Conservation (phyloP, 495 filamentous ascomycete genomes). For the Aspergillus carlsbadensis region DNA sequence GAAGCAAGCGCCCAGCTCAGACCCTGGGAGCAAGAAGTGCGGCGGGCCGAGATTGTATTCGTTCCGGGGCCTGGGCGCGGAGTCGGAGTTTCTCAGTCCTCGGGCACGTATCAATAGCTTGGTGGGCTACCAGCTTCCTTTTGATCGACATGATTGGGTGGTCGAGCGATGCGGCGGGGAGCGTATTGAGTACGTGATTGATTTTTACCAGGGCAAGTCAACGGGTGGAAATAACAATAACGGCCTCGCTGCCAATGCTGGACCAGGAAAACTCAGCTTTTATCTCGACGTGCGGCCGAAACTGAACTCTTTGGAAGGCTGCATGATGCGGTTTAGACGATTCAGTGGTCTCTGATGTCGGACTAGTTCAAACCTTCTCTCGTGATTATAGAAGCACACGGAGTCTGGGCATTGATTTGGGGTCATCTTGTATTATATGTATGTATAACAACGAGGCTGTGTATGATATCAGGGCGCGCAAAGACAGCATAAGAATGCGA, state of each 20-base stretch:
- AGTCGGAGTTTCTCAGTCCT: constrained; percentile 71
- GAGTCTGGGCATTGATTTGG: constrained; percentile 28
- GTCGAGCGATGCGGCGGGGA: constrained; percentile 86
- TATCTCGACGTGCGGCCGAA: constrained; percentile 95
- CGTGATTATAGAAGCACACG: constrained; percentile 28
- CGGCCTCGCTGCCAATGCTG: constrained; percentile 43
- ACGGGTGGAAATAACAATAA: constrained; percentile 19
- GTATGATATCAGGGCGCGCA: constrained; percentile 36
- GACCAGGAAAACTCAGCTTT: constrained; percentile 74
- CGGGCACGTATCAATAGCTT: constrained; percentile 76
- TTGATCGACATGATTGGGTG: constrained; percentile 97
- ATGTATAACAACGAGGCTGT: constrained; percentile 39
- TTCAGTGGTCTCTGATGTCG: constrained; percentile 59
- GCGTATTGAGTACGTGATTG: constrained; percentile 90
- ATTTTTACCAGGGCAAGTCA: constrained; percentile 85
- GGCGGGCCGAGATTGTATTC: constrained; percentile 79
- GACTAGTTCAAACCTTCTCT: no score
- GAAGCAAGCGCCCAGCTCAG: constrained; percentile 52
- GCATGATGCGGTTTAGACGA: constrained; percentile 72
- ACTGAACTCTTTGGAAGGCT: constrained; percentile 86
- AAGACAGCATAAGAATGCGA: constrained; percentile 18
- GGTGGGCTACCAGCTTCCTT: constrained; percentile 84
- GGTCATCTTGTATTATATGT: constrained; percentile 38
- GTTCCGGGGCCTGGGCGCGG: constrained; percentile 68
- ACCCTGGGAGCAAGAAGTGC: constrained; percentile 58